Evolutionary conservation across 2,329 filamentous ascomycete genomes (phyloP), one percentile per base, ranked within the genome.

Genomic region (Shiraia bambusicola): DNA sequence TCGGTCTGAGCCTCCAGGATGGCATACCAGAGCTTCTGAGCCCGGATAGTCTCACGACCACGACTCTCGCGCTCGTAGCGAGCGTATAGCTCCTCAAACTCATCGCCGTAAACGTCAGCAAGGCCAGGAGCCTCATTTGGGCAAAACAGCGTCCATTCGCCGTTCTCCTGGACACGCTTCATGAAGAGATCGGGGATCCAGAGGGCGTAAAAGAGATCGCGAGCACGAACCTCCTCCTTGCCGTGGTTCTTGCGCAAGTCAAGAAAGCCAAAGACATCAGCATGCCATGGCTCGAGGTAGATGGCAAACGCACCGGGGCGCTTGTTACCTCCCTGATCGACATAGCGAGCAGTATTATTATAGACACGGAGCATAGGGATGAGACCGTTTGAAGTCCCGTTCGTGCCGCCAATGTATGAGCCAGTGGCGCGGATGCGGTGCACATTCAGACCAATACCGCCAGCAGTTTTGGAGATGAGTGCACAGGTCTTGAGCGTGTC

Each of bases 181-280:
- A 98, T 98, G 83, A 98, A 98, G 32, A 98, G 81, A 77, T 98
- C 93, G 12, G 93, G 91, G 44, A 96, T 96, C 93, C 93, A 98
- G 36, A 98, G 81, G 46, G 92, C 93, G 51, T 95, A 89, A 83
- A 98, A 98, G 37, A 98, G 80, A 70, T 98, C 93, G 66, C 93
- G 91, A 52, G 93, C 93, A 63, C 93, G 90, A 56, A 95, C 82
- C 75, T 98, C 93, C 70, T 98, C 93, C 76, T 98, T 98, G 59
- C 93, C 93, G 72, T 98, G 93, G 74, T 98, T 98, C 85, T 98
- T 98, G 65, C 93, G 87, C 40, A 98, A 82, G 65, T 98, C 94
- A 55, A 98, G 83, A 76, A 95, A 98, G 72, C 95, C 86, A 56
- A 97, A 96, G 48, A 98, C 86, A 71, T 98, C 93, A 2, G 91